Percentiles rank a stretch among this genome's conserved stretches.
These are phyloP conservation scores for Cronartium ribicola DNA, from an alignment of 1,284 basidiomycete genomes.

Conservation along the genomic window DNA sequence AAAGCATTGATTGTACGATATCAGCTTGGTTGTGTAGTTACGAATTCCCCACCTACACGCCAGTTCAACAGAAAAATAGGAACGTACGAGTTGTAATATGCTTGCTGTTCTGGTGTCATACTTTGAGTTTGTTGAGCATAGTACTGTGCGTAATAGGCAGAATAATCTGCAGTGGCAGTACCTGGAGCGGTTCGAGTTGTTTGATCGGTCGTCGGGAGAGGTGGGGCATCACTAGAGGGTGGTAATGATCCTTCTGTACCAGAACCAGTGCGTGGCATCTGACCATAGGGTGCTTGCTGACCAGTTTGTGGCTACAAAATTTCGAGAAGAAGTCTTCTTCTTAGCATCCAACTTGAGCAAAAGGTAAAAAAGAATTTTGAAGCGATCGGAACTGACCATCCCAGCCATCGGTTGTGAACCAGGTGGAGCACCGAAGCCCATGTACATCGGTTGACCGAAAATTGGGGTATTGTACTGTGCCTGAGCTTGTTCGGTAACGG, in stretches of 20 bases:
- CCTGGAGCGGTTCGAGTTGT: constrained; percentile 45
- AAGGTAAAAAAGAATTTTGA: constrained; percentile 45
- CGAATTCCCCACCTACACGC: neutral
- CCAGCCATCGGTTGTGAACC: constrained; percentile 18
- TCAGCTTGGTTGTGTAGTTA: neutral
- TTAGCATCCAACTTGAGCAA: constrained; percentile 21
- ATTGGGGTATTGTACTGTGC: constrained; percentile 40
- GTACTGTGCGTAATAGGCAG: constrained; percentile 40
- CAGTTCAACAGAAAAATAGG: neutral
- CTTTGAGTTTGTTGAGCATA: constrained; percentile 40
- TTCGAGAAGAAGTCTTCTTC: too few species aligned
- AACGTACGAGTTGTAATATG: constrained; percentile 40
- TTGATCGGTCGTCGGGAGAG: constrained; percentile 59
- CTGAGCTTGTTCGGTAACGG: constrained; percentile 51
- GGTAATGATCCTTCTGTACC: constrained; percentile 55
- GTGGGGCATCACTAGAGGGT: constrained; percentile 59
- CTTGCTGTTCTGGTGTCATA: constrained; percentile 37
- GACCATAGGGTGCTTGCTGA: constrained; percentile 43
- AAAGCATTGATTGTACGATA: neutral
- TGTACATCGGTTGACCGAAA: constrained; percentile 38
- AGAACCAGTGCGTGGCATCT: constrained; percentile 12
- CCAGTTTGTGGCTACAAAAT: constrained; percentile 45
- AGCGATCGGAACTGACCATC: constrained; percentile 33
- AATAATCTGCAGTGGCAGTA: constrained; percentile 42
- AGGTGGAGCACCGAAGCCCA: constrained; percentile 27